Evolutionary conservation across 257 asterid genomes (phyloP), one percentile per base, ranked within the genome.

Genomic region (Nicotiana benthamiana): DNA sequence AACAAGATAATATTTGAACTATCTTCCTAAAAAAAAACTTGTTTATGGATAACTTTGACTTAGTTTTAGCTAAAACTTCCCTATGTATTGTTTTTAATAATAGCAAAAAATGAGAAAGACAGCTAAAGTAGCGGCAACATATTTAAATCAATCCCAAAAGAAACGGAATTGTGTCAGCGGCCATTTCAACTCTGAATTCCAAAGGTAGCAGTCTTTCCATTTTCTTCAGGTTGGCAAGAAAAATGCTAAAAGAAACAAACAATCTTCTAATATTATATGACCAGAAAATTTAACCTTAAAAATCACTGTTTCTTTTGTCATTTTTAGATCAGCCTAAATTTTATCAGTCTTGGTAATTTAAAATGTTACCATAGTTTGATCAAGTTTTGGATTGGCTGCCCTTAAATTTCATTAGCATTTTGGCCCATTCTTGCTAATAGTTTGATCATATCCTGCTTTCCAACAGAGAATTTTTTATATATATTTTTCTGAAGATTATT

Each of bases 81-180:
- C 26, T 18, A 18, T 6, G 61, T 1, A 56, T 59, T 59, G 64
- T 59, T 59, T 59, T 20, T 9, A 20, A 56, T 60, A 80, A 15
- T 74, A 76, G 52, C 52, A 32, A 43, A 36, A 59, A 11, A 20
- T 0, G 20, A 48, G 54, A 80, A 27, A 67, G 79, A 75, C 1
- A 70, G 66, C 88, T 88, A 86, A 86, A 80, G 63, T 84, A 18
- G 51, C 75, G 92, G 88, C 72, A 88, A 80, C 10, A 27, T 46
- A 60, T 64, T 30, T 1, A 67, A 80, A 26, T 56, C 2, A 17
- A 20, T 15, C 75, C 83, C 93, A 18, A 83, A 88, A 87, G 65
- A 79, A 75, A 76, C 83, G 89, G 86, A 87, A 81, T 7, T 77
- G 85, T 2, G 85, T 86, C 87, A 87, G 83, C 85, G 85, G 88